phyloP scores from a whole-genome alignment of 805 yeast species.

The Zygotorulaspora florentina region DNA sequence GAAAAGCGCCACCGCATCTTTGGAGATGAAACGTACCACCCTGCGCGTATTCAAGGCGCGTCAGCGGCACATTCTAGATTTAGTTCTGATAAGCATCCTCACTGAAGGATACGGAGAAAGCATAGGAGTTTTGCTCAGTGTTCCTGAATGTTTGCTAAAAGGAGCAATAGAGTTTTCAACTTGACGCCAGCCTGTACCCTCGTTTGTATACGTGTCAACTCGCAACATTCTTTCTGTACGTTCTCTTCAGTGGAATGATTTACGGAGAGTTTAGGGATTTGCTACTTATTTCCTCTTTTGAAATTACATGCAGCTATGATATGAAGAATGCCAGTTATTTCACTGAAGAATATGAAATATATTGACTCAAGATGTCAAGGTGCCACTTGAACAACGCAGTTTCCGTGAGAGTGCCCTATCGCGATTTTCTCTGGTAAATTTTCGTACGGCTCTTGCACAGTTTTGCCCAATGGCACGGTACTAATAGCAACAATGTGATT shows the following conservation, averaged over 20 bases:
- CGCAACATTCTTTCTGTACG: not conserved
- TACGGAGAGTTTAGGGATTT: not conserved
- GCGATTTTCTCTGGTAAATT: no score
- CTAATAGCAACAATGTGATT: not conserved
- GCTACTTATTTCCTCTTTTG: no score
- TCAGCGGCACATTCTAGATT: constrained; percentile 4
- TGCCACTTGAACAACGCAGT: not conserved
- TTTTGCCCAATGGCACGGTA: not conserved
- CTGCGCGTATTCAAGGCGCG: constrained; percentile 7
- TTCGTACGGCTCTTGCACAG: no score
- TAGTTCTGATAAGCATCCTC: no score
- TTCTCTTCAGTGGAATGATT: not conserved
- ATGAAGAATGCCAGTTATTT: no score
- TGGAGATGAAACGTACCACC: not conserved
- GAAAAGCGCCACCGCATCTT: no score
- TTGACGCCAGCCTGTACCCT: not conserved
- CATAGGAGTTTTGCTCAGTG: no score
- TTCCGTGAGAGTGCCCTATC: no score
- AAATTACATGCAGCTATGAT: no score
- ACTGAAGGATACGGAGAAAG: no score
- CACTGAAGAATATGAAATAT: not conserved
- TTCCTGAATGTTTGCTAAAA: no score
- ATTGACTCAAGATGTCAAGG: not conserved
- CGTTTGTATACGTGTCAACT: not conserved
- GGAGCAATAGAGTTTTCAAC: no score